These are phyloP conservation scores for Xylaria hypoxylon DNA, from an alignment of 2,329 filamentous ascomycete genomes.

Conservation along the genomic window DNA sequence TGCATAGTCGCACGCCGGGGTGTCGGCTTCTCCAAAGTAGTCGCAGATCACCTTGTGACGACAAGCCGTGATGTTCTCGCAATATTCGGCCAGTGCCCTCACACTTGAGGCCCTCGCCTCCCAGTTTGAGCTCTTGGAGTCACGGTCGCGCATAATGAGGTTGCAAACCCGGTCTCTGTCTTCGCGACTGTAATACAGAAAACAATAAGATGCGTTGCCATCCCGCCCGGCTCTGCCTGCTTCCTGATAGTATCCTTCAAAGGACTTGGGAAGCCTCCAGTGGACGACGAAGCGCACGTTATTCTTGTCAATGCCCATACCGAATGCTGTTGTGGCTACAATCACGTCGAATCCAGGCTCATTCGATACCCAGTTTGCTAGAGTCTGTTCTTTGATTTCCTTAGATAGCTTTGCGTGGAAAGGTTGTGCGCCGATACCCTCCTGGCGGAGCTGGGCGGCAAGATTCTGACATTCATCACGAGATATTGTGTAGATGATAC, in stretches of 20 bases:
- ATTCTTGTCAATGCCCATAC: conserved; percentile 97
- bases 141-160: conserved; percentile 63
- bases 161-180: conserved; percentile 80
- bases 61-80: conserved; percentile 79
- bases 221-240: conserved; percentile 91
- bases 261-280: conserved; percentile 93
- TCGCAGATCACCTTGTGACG: conserved; percentile 79
- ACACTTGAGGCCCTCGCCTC: conserved; percentile 71
- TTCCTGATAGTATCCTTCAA: conserved; percentile 97
- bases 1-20: conserved; percentile 75
- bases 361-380: conserved; percentile 78
- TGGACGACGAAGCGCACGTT: conserved; percentile 95
- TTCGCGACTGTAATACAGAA: conserved; percentile 90
- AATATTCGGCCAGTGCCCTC: conserved; percentile 79
- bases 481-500: conserved; percentile 84
- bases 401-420: conserved; percentile 78
- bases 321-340: conserved; percentile 94
- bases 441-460: conserved; percentile 71
- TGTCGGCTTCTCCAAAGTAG: conserved; percentile 78
- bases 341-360: conserved; percentile 86
- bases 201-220: conserved; percentile 85
- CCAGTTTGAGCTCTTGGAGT: conserved; percentile 57
- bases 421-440: conserved; percentile 78
- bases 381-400: conserved; percentile 76
- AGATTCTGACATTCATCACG: conserved; percentile 80